Conservation (phyloP, 2,329 filamentous ascomycete species). For the Raffaelea deltoideospora region DNA sequence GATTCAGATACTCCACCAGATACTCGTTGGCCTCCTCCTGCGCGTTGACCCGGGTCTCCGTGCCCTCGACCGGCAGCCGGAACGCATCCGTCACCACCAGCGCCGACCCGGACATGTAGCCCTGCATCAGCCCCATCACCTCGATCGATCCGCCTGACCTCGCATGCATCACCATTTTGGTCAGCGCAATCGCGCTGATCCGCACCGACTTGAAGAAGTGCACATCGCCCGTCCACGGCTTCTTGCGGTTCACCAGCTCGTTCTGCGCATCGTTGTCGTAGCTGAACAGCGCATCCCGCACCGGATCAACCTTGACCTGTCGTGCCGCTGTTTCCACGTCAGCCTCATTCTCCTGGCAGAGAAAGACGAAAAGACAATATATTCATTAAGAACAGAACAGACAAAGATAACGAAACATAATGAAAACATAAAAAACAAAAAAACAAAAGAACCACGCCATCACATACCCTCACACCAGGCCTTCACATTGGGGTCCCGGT, state of each 20-base stretch:
- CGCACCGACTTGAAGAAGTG: conserved; percentile 88
- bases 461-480: no score
- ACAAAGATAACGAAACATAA: not conserved
- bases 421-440: no score
- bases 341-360: no score
- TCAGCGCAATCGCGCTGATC: conserved; percentile 80
- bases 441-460: no score
- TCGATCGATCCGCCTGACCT: conserved; percentile 86
- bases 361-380: no score
- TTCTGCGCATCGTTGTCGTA: conserved; percentile 60
- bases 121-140: conserved; percentile 97
- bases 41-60: conserved; percentile 95
- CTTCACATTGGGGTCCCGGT: no score
- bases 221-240: conserved; percentile 65
- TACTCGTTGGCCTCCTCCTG: conserved; percentile 96
- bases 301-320: conserved; percentile 76
- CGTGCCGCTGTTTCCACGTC: no score
- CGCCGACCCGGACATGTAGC: conserved; percentile 70
- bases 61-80: conserved; percentile 86
- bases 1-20: conserved; percentile 71
- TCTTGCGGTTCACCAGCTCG: conserved; percentile 41
- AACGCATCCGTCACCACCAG: conserved; percentile 93
- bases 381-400: no score
- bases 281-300: conserved; percentile 80
- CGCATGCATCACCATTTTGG: conserved; percentile 99